Base-by-base conservation (phyloP, 2,329 filamentous ascomycete genomes). In the Alternaria incomplexa region DNA sequence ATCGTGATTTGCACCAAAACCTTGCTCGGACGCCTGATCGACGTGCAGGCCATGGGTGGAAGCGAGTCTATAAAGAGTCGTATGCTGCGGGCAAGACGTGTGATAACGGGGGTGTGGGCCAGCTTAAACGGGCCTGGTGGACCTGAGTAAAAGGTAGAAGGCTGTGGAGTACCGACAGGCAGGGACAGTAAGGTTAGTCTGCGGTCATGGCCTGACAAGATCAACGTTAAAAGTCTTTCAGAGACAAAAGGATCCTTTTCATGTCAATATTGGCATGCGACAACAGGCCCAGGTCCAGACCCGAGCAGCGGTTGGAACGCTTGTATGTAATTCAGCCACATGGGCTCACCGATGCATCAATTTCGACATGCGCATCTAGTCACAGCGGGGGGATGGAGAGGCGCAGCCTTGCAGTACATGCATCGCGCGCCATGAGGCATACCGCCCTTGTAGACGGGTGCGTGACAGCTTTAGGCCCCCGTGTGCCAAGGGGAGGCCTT, bases 41-140 rank as follows among this genome's bases (percentile, higher is more conserved):
- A 20, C 25, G 43, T 60, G 57, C 25, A 36, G 57, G 40, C 28
- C 23, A 63, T 36, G 44, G 36, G 15, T 40, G 36, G 50, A 13
- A 26, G 50, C 58, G 56, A 32, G 17, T 43, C 51, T 44, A 59
- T 59, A 55, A 48, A 54, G 50, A 63, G 43, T 13, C 36, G 50
- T 30, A 58, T 20, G 36, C 26, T 44, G 25, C 30, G 23, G 28
- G n/a, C 26, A 50, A 40, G 54, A 40, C 55, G 25, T 56, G 52
- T 61, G 45, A 56, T 48, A 23, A 58, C 40, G 36, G 54, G 22
- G 36, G 54, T 36, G 43, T 58, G 28, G 54, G 47, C 45, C 46
- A 45, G 28, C 40, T 20, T 23, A 58, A 52, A 43, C 52, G 58
- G 44, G 28, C 40, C 20, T 40, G 28, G 9, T 22, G 54, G 54